Evolutionary conservation across 495 filamentous ascomycete genomes (phyloP), one percentile per base, ranked within the genome.

Genomic region (Podospora pseudopauciseta): DNA sequence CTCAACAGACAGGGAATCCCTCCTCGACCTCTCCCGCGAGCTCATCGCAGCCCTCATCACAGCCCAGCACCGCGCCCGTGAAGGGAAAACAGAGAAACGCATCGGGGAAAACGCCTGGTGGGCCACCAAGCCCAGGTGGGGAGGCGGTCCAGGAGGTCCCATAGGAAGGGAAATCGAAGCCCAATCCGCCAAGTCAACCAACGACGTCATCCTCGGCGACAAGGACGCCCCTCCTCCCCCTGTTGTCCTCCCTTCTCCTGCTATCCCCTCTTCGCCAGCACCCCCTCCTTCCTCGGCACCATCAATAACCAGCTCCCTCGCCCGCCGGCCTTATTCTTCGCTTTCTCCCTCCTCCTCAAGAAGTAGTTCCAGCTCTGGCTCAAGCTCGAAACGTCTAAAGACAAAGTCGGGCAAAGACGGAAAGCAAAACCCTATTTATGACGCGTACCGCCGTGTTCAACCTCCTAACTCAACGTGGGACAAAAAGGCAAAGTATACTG

Each of bases 51-150:
- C 92, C 71, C 82, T 97, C 7, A 81, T 93, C 53, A 85, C 92
- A 9, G 93, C 92, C 0, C 93, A 97, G 79, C 91, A 96, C 75
- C 87, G 93, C 32, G 86, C 88, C 15, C 85, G 93, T 34, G 86
- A 95, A 75, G 90, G 90, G 5, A 84, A 80, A 62, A 67, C 72
- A 6, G 91, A 96, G 74, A 81, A 85, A 67, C 83, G 80, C 27
- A 85, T 91, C 6, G 92, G 92, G 3, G 88, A 92, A 65, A 89
- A 86, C 3, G 85, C 89, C 68, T 97, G 93, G 92, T 97, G 92
- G 92, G 87, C 89, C 3, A 87, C 79, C 27, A 82, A 78, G 66
- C 88, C 86, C 32, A 85, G 93, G 23, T 96, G 92, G 87, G 93
- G 93, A 60, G 91, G 90, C 53, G 88, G 89, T 13, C 77, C 86